Conservation (phyloP, 805 yeast genomes). For the Kuraishia ogatae region DNA sequence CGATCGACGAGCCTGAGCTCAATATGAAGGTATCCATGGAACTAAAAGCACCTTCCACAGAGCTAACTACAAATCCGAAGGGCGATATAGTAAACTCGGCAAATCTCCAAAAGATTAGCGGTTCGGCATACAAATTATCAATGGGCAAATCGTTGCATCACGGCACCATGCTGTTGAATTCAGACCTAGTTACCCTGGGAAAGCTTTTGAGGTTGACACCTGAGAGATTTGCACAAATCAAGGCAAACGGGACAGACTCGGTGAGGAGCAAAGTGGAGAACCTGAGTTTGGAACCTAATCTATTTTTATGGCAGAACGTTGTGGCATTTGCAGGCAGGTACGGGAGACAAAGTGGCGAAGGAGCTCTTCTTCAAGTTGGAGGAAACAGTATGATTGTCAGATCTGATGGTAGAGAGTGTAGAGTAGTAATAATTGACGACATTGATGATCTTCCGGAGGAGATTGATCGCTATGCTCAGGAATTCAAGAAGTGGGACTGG, state of each 20-base stretch:
- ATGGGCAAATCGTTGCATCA: constrained; percentile 84
- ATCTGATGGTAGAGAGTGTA: constrained; percentile 3
- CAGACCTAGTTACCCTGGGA: constrained; percentile 51
- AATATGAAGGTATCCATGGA: constrained; percentile 8
- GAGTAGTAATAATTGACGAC: constrained; percentile 14
- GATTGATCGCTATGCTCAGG: constrained; percentile 27
- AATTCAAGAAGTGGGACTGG: constrained; percentile 63
- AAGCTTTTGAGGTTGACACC: constrained; percentile 37
- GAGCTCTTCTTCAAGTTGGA: not conserved
- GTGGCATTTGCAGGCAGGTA: constrained; percentile 25
- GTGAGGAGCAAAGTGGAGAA: constrained; percentile 78
- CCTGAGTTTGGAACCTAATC: constrained; percentile 33
- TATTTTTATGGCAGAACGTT: constrained; percentile 36
- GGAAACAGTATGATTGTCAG: not conserved
- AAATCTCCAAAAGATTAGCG: constrained; percentile 61
- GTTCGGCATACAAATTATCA: constrained; percentile 86
- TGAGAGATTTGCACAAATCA: constrained; percentile 11
- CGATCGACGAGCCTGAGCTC: not conserved
- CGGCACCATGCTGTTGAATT: constrained; percentile 83
- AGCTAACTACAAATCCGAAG: constrained; percentile 52
- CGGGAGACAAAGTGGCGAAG: not conserved
- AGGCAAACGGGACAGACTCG: constrained; percentile 45
- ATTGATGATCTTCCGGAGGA: constrained; percentile 23
- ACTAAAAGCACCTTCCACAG: constrained; percentile 1
- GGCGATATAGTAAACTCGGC: constrained; percentile 63